These are phyloP conservation scores for Aureobasidium sp. DNA, from an alignment of 2,329 filamentous ascomycete genomes.

Conservation along the genomic window DNA sequence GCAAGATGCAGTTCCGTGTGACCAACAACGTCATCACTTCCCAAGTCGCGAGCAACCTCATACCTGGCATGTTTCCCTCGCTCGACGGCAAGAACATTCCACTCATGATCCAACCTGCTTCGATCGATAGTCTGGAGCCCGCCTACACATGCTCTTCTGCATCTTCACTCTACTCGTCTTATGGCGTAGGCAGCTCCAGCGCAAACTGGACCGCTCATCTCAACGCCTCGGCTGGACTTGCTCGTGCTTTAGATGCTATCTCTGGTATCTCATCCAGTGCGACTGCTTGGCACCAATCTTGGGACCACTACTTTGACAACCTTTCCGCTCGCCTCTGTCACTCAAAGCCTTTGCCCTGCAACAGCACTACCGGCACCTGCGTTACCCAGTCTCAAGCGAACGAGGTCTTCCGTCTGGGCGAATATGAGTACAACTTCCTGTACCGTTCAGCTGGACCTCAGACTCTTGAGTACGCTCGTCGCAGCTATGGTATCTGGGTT, in stretches of 20 bases:
- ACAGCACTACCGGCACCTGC: constrained; percentile 48
- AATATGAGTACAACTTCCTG: constrained; percentile 75
- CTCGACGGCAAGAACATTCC: constrained; percentile 25
- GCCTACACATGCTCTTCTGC: constrained; percentile 58
- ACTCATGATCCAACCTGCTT: constrained; percentile 44
- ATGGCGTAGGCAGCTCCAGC: constrained; percentile 40
- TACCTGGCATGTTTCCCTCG: constrained; percentile 59
- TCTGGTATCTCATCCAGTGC: constrained; percentile 55
- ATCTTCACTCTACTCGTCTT: constrained; percentile 35
- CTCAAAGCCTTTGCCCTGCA: constrained; percentile 63
- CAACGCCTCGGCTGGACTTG: constrained; percentile 48
- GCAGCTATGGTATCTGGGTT: constrained; percentile 64
- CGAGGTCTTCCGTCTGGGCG: constrained; percentile 64
- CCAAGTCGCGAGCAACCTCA: constrained; percentile 69
- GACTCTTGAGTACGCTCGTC: constrained; percentile 55
- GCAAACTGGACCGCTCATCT: constrained; percentile 59
- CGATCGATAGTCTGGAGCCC: constrained; percentile 67
- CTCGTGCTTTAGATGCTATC: constrained; percentile 55
- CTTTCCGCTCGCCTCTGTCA: constrained; percentile 74
- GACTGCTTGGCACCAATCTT: constrained; percentile 59
- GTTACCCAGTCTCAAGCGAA: constrained; percentile 57
- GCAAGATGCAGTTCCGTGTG: constrained; percentile 58
- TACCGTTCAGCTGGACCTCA: constrained; percentile 57
- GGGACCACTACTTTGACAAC: constrained; percentile 83
- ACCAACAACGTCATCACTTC: constrained; percentile 78